Conservation (phyloP, 805 yeast genomes). For the Candida hispaniensis region DNA sequence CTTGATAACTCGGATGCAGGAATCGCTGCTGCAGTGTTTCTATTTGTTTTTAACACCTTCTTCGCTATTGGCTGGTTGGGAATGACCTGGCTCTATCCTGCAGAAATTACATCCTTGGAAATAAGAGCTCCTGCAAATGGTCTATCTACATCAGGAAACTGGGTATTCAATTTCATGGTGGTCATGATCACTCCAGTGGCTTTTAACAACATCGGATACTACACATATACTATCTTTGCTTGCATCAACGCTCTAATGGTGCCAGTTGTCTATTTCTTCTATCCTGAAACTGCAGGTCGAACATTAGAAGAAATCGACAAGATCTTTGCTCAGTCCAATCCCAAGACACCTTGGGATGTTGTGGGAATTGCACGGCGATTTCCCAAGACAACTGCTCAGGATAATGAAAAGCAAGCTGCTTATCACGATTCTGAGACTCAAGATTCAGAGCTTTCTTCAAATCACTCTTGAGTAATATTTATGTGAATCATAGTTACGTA, state of each 20-base stretch:
- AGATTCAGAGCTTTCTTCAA: too few species aligned
- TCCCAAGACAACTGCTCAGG: too few species aligned
- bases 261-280: conserved; percentile 16
- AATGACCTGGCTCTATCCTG: conserved; percentile 14
- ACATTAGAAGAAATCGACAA: conserved; percentile 15
- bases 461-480: too few species aligned
- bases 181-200: conserved; percentile 14
- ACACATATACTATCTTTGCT: conserved; percentile 10
- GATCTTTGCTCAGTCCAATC: conserved; percentile 23
- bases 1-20: conserved; percentile 9
- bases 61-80: conserved; percentile 15
- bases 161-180: conserved; percentile 13
- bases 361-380: conserved; percentile 30
- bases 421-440: too few species aligned
- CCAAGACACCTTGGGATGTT: conserved; percentile 36
- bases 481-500: too few species aligned
- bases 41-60: conserved; percentile 14
- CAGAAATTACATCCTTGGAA: conserved; percentile 13
- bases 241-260: conserved; percentile 16
- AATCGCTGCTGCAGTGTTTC: conserved; percentile 11
- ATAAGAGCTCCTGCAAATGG: conserved; percentile 15
- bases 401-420: too few species aligned
- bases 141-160: conserved; percentile 14
- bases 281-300: conserved; percentile 15
- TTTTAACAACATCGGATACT: conserved; percentile 13